phyloP scores from a whole-genome alignment of 768 basidiomycete species.

The Leccinellum albellum region DNA sequence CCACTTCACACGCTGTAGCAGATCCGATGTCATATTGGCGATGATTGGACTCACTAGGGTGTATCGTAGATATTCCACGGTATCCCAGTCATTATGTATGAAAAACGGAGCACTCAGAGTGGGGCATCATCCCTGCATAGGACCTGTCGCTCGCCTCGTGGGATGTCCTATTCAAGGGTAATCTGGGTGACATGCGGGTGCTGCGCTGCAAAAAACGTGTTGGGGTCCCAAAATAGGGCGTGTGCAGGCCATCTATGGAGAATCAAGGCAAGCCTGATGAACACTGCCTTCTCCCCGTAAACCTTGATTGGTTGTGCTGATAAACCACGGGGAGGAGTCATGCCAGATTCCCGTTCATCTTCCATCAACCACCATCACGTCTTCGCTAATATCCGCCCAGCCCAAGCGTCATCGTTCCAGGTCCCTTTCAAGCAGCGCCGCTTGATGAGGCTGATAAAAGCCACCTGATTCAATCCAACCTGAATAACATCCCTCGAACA shows the following conservation, averaged over 20 bases:
- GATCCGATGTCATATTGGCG: constrained; percentile 17
- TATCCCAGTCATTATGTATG: constrained; percentile 31
- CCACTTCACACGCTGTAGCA: constrained; percentile 18
- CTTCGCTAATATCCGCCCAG: constrained; percentile 34
- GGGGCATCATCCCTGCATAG: constrained; percentile 22
- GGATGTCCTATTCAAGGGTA: constrained; percentile 15
- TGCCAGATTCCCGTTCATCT: constrained; percentile 34
- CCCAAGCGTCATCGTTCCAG: constrained; percentile 21
- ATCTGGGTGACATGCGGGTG: constrained; percentile 26
- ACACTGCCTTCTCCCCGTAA: constrained; percentile 29
- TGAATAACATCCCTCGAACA: constrained; percentile 8
- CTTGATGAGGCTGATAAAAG: constrained; percentile 28
- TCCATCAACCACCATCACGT: constrained; percentile 27
- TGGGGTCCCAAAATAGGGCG: constrained; percentile 24
- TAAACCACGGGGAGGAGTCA: constrained; percentile 31
- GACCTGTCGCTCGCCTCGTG: constrained; percentile 31
- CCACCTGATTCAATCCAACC: not conserved
- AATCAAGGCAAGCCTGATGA: constrained; percentile 18
- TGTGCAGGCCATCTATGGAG: constrained; percentile 10
- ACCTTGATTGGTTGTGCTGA: constrained; percentile 33
- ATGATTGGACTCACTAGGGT: constrained; percentile 17
- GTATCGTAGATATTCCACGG: constrained; percentile 23
- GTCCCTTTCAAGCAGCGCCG: constrained; percentile 20
- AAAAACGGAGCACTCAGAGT: constrained; percentile 20
- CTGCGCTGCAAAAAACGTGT: constrained; percentile 36